Base-by-base conservation (phyloP, 2,329 filamentous ascomycete genomes). In the Verticillium albo-atrum region DNA sequence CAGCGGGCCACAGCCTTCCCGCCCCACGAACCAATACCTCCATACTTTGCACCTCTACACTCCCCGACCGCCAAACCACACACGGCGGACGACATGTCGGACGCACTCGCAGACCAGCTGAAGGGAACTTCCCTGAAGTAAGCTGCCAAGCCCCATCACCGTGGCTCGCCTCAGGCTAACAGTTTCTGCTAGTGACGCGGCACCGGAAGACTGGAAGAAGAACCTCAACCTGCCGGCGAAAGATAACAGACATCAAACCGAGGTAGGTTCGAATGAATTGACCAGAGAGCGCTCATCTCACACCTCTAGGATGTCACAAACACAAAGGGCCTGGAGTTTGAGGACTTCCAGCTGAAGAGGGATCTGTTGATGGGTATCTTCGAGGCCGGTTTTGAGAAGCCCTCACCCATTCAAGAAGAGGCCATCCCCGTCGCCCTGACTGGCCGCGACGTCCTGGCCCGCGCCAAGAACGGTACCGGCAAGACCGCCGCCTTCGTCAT, bases 401-500 rank as follows among this genome's bases (percentile, higher is more conserved):
- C 95, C 17, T 99, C 95, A 60, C 95, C 95, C 12, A 99, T 99
- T 69, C 95, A 99, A 86, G 95, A 99, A 88, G 95, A 98, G 79
- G 92, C 95, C 58, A 97, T 99, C 70, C 95, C 95, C 54, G 94
- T 99, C 66, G 95, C 95, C 56, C 84, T 99, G 60, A 96, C 94
- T 54, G 95, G 95, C 59, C 87, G 94, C 77, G 95, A 99, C 72
- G 93, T 99, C 69, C 85, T 99, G 65, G 95, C 95, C 61, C 87
- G 95, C 76, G 95, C 95, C 66, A 99, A 99, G 82, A 99, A 99
- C 75, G 95, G 95, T 64, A 99, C 95, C 37, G 95, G 95, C 73
- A 99, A 99, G 81, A 99, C 95, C 10, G 95, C 94, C 26, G 96
- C 96, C 63, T 99, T 98, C 74, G 91, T 98, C 65, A 98, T 99